Conservation (phyloP, 805 yeast genomes). For the Lachancea fermentati region DNA sequence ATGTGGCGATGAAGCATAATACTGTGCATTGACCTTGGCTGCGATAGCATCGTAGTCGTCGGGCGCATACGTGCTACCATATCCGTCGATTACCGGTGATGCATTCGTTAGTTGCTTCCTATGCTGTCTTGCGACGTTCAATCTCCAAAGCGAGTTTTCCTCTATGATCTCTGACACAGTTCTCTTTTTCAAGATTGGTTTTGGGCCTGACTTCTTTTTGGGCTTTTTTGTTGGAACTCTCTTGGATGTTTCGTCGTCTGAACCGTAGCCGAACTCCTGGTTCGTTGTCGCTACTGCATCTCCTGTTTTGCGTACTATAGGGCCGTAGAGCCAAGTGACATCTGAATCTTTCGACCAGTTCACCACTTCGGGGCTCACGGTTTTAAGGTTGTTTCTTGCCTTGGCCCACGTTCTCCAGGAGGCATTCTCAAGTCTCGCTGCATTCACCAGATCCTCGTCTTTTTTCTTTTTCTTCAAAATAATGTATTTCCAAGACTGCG, state of each 20-base stretch:
- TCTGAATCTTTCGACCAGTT: slow-evolving; percentile 97
- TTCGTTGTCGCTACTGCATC: slow-evolving; percentile 11
- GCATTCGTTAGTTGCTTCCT: slow-evolving; percentile 23
- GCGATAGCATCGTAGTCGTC: slow-evolving; percentile 33
- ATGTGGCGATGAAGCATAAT: slow-evolving; percentile 13
- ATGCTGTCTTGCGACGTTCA: slow-evolving; percentile 62
- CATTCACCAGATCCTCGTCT: slow-evolving; percentile 63
- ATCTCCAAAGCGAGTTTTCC: slow-evolving; percentile 34
- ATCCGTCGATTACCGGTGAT: slow-evolving; percentile 23
- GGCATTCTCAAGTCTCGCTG: slow-evolving; percentile 80
- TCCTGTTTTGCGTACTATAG: slow-evolving; percentile 35
- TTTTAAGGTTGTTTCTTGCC: slow-evolving; percentile 65
- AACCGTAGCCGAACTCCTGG: slow-evolving; percentile 33
- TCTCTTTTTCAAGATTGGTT: slow-evolving; percentile 85
- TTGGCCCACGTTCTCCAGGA: slow-evolving; percentile 99
- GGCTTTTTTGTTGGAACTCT: slow-evolving; percentile 20
- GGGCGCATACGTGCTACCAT: slow-evolving; percentile 18
- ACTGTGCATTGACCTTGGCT: slow-evolving; percentile 35
- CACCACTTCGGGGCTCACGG: slow-evolving; percentile 85
- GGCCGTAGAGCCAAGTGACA: slow-evolving; percentile 98
- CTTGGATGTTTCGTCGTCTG: slow-evolving; percentile 35
- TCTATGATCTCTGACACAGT: slow-evolving; percentile 70
- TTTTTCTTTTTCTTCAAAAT: slow-evolving; percentile 61
- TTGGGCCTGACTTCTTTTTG: slow-evolving; percentile 36
- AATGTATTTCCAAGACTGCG: slow-evolving; percentile 93